Evolutionary conservation across 306 rosid species (phyloP).

Genomic region (Astragalus glycyphyllos): DNA sequence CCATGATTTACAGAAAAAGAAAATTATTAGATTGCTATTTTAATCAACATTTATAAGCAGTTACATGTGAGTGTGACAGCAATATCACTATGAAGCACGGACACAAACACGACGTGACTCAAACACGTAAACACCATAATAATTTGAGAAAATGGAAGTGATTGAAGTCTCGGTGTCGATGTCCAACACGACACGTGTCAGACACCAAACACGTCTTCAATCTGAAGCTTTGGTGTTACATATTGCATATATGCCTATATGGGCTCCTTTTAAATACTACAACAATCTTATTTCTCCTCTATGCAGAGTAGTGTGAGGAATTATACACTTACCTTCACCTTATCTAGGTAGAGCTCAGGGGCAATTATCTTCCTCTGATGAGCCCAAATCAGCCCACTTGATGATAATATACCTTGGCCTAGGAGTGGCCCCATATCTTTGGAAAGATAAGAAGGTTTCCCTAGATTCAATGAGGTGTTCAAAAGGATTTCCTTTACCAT

Average conservation of each 20-base stretch:
- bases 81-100: not conserved
- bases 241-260: not conserved
- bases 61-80: not conserved
- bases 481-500: constrained; percentile 46
- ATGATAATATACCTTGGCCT: constrained; percentile 51
- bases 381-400: constrained; percentile 57
- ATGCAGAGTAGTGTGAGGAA: not conserved
- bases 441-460: constrained; percentile 50
- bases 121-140: too few relatives aligned
- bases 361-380: constrained; percentile 61
- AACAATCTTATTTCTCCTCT: constrained; percentile 7
- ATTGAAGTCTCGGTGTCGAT: too few relatives aligned
- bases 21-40: not conserved
- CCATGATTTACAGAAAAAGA: constrained; percentile 7
- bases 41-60: constrained; percentile 13
- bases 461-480: constrained; percentile 50
- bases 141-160: too few relatives aligned
- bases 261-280: not conserved
- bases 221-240: too few relatives aligned
- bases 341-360: constrained; percentile 51
- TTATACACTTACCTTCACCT: constrained; percentile 50
- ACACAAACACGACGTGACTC: too few relatives aligned
- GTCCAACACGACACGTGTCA: too few relatives aligned
- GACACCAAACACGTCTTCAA: too few relatives aligned
- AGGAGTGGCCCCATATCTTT: constrained; percentile 46